A percentile compares a stretch with the other conserved stretches of the same genome.
Conservation (phyloP, 1,284 basidiomycete genomes). For the Cutaneotrichosporon dermatis region DNA sequence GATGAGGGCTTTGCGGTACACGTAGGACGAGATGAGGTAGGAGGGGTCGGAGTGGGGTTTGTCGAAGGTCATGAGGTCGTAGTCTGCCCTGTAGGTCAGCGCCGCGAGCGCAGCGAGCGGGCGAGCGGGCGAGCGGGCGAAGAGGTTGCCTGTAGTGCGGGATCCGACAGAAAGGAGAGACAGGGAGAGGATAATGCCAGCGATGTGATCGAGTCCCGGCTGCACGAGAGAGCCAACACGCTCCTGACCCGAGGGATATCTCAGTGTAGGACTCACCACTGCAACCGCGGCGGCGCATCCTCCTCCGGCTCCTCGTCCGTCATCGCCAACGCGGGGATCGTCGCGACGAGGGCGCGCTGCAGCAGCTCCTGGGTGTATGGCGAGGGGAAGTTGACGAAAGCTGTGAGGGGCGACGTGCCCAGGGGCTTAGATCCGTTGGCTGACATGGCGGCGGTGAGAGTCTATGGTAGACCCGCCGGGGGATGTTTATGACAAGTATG, state of each 20-base stretch:
- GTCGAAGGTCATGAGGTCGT: conserved; percentile 76
- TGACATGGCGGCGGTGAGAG: no score
- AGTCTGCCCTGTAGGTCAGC: conserved; percentile 51
- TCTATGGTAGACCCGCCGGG: no score
- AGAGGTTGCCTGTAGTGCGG: no score
- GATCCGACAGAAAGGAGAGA: no score
- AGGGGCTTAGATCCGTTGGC: not conserved
- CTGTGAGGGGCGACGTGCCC: conserved; percentile 34
- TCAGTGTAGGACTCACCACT: conserved; percentile 33
- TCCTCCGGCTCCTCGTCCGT: conserved; percentile 30
- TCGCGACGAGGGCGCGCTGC: conserved; percentile 55
- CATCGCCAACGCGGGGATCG: conserved; percentile 34
- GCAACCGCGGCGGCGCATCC: conserved; percentile 38
- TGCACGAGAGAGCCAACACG: no score
- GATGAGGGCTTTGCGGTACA: conserved; percentile 87
- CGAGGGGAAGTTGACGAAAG: conserved; percentile 70
- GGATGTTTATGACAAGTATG: no score
- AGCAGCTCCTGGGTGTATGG: conserved; percentile 71
- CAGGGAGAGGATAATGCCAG: no score
- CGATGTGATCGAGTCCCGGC: no score
- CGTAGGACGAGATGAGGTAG: conserved; percentile 76
- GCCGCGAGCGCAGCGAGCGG: no score
- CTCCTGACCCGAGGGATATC: no score
- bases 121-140: no score
- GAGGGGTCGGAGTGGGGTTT: conserved; percentile 53